Evolutionary conservation across 1,139 yeast genomes (phyloP), one percentile per base, ranked within the genome.

Genomic region (Blastobotrys petasosporus): DNA sequence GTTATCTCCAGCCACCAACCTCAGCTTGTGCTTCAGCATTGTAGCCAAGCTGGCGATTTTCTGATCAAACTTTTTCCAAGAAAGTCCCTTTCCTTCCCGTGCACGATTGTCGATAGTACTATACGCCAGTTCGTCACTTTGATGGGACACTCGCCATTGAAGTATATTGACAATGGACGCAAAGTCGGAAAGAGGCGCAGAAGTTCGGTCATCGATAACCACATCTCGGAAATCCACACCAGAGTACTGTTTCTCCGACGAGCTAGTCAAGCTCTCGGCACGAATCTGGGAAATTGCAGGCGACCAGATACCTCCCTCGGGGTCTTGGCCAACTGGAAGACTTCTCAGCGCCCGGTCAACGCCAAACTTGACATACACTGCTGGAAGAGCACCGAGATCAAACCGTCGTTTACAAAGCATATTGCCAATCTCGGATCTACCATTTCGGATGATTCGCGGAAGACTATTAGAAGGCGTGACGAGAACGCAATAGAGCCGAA

Each of bases 381-480:
- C 84, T 29, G 79, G 75, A 32, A 92, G 68, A 9, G 77, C 71
- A 1, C 97, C 97, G 54, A 80, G 84, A 41, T 82, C 73, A 59
- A 88, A 88, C 54, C 79, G 75, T 56, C 85, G 80, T 53, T 90
- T 87, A 55, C 96, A 90, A 42, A 94, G 73, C 81, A 90, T 86
- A 56, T 90, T 92, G 2, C 98, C 97, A 54, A 92, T 85, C 58
- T 94, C 98, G 30, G 83, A 73, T 10, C 94, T 81, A 6, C 96
- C 96, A 64, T 87, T 81, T 58, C 94, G 71, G 62, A 80, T 73
- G 23, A 86, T 83, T 59, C 95, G 77, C 1, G 98, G 97, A 32
- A 94, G 71, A 0, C 90, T 74, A 51, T 86, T 88, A 32, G 87
- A 82, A 33, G 88, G 84, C 1, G 92, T 85, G 3, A 90, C 82